A percentile compares a stretch with the other conserved stretches of the same genome.
These are phyloP conservation scores for Dillenia suffruticosa DNA, from an alignment of 164 flowering plant species.

Conservation along the genomic window DNA sequence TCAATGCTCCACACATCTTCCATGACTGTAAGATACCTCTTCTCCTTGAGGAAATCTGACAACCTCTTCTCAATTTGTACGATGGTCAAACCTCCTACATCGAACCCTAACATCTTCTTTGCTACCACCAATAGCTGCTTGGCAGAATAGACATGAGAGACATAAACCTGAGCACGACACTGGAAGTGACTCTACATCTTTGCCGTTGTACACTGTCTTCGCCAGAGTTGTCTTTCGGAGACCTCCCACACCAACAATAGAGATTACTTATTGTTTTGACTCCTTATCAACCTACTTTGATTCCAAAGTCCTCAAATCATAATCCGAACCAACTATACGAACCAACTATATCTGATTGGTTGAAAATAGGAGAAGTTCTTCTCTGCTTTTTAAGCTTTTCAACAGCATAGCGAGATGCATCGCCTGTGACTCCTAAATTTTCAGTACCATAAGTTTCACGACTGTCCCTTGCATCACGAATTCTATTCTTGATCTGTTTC, in stretches of 20 bases:
- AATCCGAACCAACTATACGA: background rate
- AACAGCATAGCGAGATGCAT: background rate
- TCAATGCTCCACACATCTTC: constrained; percentile 6
- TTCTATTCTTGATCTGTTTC: background rate
- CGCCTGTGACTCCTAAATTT: background rate
- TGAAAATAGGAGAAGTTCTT: constrained; percentile 2
- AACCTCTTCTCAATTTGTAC: constrained; percentile 1
- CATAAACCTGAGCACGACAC: constrained; percentile 11
- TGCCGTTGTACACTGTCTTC: constrained; percentile 5
- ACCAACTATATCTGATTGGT: constrained; percentile 1
- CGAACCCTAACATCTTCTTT: background rate
- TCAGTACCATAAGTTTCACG: background rate
- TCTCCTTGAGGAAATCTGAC: background rate
- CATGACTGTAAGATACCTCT: constrained; percentile 6
- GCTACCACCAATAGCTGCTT: constrained; percentile 5
- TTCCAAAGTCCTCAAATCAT: background rate
- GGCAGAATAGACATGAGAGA: constrained; percentile 13
- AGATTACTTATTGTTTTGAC: background rate
- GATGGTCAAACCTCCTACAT: background rate
- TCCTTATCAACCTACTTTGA: background rate
- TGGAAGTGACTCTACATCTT: constrained; percentile 8
- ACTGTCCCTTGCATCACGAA: background rate
- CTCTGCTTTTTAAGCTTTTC: background rate
- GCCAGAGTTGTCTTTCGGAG: constrained; percentile 18
- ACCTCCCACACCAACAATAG: constrained; percentile 13